A percentile compares a stretch with the other conserved stretches of the same genome.
Evolutionary conservation across 345 rosid species (phyloP).

Genomic region (Hibiscus trionum): DNA sequence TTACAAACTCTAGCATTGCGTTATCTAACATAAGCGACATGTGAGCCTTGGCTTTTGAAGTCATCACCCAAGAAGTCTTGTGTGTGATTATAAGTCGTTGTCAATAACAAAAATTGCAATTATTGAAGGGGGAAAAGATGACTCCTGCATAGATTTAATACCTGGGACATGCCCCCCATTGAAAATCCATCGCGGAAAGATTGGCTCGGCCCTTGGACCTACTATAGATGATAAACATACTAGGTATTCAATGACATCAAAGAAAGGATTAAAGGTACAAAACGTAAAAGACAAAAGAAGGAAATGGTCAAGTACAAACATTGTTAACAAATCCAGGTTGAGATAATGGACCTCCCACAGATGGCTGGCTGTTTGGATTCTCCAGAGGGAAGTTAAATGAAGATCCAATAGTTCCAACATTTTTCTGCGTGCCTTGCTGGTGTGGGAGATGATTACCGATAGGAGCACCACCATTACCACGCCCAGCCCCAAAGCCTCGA

Average conservation of each 20-base stretch:
- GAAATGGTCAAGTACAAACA: conserved; percentile 19
- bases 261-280: background rate
- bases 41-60: conserved; percentile 98
- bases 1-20: too few species aligned
- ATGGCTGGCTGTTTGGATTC: conserved; percentile 83
- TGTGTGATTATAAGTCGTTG: conserved; percentile 11
- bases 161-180: conserved; percentile 97
- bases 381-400: conserved; percentile 63
- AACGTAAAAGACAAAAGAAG: background rate
- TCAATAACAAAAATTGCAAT: background rate
- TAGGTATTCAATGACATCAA: conserved; percentile 6
- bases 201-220: conserved; percentile 84
- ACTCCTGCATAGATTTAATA: conserved; percentile 17
- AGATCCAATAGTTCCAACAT: conserved; percentile 75
- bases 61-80: conserved; percentile 96
- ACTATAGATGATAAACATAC: conserved; percentile 9
- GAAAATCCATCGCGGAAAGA: conserved; percentile 93
- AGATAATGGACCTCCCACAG: conserved; percentile 79
- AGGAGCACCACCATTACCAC: conserved; percentile 66
- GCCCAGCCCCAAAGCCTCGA: conserved; percentile 86
- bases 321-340: conserved; percentile 91
- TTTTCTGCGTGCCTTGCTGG: conserved; percentile 70
- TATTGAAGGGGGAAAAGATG: background rate
- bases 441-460: conserved; percentile 81
- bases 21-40: too few species aligned